These are phyloP conservation scores for Croton laevigatus DNA, from an alignment of 441 rosid genomes.

Conservation along the genomic window DNA sequence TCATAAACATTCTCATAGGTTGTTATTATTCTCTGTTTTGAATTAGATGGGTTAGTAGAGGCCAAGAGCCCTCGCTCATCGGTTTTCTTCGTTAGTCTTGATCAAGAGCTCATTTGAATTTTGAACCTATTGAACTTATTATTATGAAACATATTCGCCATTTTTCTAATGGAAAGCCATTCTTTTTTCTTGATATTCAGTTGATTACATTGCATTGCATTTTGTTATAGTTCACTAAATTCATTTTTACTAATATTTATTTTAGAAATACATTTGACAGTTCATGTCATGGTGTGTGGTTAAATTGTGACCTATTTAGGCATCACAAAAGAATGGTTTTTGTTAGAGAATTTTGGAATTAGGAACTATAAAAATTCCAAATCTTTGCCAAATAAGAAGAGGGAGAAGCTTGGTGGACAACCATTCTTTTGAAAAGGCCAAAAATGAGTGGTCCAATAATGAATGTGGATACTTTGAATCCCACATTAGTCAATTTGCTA, in stretches of 20 bases:
- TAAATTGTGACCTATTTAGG: no score
- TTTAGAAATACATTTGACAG: no score
- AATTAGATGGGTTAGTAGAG: constrained; percentile 45
- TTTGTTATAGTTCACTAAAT: not conserved
- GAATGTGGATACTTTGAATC: constrained; percentile 12
- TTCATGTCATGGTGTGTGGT: no score
- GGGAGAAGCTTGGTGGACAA: constrained; percentile 7
- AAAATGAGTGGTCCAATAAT: constrained; percentile 6
- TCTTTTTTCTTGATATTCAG: not conserved
- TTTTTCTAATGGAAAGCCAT: not conserved
- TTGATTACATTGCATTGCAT: not conserved
- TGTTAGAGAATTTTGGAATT: not conserved
- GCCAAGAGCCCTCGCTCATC: constrained; percentile 46
- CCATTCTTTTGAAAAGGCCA: constrained; percentile 20
- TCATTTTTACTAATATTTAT: no score
- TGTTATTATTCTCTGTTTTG: constrained; percentile 22
- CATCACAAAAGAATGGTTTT: no score
- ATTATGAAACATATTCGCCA: not conserved
- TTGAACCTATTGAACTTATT: constrained; percentile 11
- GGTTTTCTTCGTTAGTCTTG: constrained; percentile 18
- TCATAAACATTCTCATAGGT: constrained; percentile 15
- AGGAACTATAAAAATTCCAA: not conserved
- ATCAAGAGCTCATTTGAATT: constrained; percentile 22
- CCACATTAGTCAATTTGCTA: constrained; percentile 19
- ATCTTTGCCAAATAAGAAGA: not conserved